These are phyloP conservation scores for Thalassiosira hispida DNA, from an alignment of 352 stramenopile species.

Conservation along the genomic window DNA sequence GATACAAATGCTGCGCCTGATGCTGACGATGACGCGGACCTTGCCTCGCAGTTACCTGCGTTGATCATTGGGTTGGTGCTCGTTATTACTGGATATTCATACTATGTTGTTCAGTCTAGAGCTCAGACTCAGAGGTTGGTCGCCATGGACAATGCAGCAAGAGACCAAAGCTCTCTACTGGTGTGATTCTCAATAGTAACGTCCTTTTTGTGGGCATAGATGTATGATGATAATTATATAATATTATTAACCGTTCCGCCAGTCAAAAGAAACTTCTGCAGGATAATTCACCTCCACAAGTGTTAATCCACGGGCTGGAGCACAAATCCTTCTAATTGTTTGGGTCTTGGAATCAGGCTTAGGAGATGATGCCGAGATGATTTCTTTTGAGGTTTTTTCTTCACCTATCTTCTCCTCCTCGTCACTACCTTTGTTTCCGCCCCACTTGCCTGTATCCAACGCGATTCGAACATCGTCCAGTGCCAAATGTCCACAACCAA, in stretches of 20 bases:
- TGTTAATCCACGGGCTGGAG: slow-evolving; percentile 56
- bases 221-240: neutral
- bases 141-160: slow-evolving; percentile 42
- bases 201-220: neutral
- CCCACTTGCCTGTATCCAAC: slow-evolving; percentile 38
- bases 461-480: slow-evolving; percentile 58
- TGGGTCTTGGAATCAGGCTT: neutral
- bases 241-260: slow-evolving; percentile 32
- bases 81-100: slow-evolving; percentile 47
- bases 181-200: slow-evolving; percentile 27
- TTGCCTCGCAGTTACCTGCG: slow-evolving; percentile 32
- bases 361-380: neutral
- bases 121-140: slow-evolving; percentile 41
- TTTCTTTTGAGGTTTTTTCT: neutral
- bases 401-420: neutral
- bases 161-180: slow-evolving; percentile 35
- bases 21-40: slow-evolving; percentile 15
- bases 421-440: neutral
- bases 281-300: slow-evolving; percentile 43
- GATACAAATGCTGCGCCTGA: slow-evolving; percentile 20
- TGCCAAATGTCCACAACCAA: slow-evolving; percentile 57
- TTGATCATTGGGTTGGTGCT: slow-evolving; percentile 42
- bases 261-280: slow-evolving; percentile 43
- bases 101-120: slow-evolving; percentile 49
- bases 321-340: slow-evolving; percentile 45